Percentiles rank a stretch among this genome's conserved stretches.
Conservation (phyloP, 331 rosid species). For the Pyracantha coccinea region DNA sequence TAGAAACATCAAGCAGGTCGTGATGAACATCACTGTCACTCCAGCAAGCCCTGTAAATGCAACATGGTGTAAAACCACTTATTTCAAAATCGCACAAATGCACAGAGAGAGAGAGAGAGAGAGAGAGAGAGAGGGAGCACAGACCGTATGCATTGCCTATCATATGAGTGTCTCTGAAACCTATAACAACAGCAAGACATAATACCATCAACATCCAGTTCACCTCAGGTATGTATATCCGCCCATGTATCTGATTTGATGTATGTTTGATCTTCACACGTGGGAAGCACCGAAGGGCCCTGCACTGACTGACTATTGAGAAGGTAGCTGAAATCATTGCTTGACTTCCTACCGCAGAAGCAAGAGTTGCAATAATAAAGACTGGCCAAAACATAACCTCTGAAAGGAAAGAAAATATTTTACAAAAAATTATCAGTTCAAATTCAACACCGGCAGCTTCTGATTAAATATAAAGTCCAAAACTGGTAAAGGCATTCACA, state of each 20-base stretch:
- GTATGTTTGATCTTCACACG: conserved; percentile 28
- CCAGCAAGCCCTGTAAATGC: conserved; percentile 29
- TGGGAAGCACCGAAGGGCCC: conserved; percentile 30
- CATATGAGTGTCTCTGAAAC: conserved; percentile 27
- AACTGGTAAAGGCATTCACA: not conserved
- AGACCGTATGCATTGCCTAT: conserved; percentile 34
- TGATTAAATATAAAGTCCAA: not conserved
- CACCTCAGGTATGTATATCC: conserved; percentile 33
- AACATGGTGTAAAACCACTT: not conserved
- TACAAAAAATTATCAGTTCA: not conserved
- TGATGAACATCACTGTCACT: conserved; percentile 26
- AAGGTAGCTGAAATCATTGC: conserved; percentile 40
- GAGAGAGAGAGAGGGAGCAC: not conserved
- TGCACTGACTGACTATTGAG: conserved; percentile 32
- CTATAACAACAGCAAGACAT: conserved; percentile 28
- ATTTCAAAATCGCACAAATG: not conserved
- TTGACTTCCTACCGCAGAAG: conserved; percentile 33
- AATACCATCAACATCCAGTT: conserved; percentile 31
- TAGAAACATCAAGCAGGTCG: conserved; percentile 35
- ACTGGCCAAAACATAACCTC: conserved; percentile 32
- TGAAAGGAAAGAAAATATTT: not conserved
- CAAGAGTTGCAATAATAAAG: conserved; percentile 28
- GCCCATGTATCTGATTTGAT: conserved; percentile 27
- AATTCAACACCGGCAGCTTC: not conserved
- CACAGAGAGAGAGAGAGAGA: not conserved